Conservation (phyloP, 1,139 yeast species). For the Pichia sp. region DNA sequence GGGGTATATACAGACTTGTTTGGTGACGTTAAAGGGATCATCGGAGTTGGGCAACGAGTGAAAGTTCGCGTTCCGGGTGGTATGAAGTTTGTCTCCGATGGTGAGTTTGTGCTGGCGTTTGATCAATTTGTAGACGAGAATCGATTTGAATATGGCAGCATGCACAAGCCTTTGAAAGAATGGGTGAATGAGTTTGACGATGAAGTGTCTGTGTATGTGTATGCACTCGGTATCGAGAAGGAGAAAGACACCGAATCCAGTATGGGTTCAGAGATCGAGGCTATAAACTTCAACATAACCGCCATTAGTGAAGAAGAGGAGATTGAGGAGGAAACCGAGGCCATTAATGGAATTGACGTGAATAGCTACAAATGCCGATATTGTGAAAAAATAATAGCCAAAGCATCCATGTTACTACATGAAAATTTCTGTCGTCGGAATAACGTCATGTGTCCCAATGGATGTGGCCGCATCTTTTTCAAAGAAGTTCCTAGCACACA, state of each 20-base stretch:
- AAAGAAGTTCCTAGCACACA: constrained; percentile 46
- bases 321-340: too few relatives aligned
- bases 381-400: constrained; percentile 40
- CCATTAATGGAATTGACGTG: too few relatives aligned
- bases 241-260: too few relatives aligned
- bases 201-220: constrained; percentile 4
- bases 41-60: constrained; percentile 4
- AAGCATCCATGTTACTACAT: constrained; percentile 43
- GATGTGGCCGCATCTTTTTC: constrained; percentile 45
- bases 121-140: constrained; percentile 15
- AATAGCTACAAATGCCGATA: constrained; percentile 34
- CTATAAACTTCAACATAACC: too few relatives aligned
- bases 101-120: constrained; percentile 21
- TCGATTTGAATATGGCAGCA: constrained; percentile 22
- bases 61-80: constrained; percentile 5
- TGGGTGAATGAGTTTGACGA: constrained; percentile 9
- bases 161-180: constrained; percentile 7
- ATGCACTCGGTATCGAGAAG: too few relatives aligned
- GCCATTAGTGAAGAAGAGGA: constrained; percentile 2
- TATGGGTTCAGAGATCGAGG: too few relatives aligned
- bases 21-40: constrained; percentile 5
- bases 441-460: constrained; percentile 40
- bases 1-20: constrained; percentile 4
- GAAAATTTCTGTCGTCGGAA: constrained; percentile 54
- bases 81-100: constrained; percentile 12